Percentiles rank a stretch among this genome's conserved stretches.
Evolutionary conservation across 2,329 filamentous ascomycete species (phyloP).

Genomic region (Colletotrichum sp.): DNA sequence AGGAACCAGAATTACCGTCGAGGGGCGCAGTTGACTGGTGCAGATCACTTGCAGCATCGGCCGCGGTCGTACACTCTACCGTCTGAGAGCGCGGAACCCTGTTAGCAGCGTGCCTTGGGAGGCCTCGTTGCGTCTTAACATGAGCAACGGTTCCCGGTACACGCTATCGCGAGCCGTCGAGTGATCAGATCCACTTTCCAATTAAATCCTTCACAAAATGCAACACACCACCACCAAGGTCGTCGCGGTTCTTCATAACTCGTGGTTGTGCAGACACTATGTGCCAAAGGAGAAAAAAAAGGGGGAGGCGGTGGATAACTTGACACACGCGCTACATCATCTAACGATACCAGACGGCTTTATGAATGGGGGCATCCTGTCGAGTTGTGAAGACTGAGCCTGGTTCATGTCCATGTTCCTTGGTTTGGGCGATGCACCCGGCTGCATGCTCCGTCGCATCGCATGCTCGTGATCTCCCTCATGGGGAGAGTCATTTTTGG

Average conservation of each 20-base stretch:
- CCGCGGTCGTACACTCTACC: not conserved
- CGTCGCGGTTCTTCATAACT: slow-evolving; percentile 7
- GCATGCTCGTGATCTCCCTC: not conserved
- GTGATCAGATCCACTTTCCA: slow-evolving; percentile 17
- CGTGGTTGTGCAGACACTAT: not conserved
- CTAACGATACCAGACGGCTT: not conserved
- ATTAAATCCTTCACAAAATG: slow-evolving; percentile 17
- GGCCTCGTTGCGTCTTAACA: not conserved
- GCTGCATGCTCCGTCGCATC: not conserved
- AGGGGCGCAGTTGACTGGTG: slow-evolving; percentile 16
- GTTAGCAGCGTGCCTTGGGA: not conserved
- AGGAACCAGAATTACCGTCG: slow-evolving; percentile 18
- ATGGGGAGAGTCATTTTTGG: not conserved
- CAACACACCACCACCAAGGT: slow-evolving; percentile 8
- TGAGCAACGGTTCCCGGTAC: not conserved
- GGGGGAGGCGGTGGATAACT: slow-evolving; percentile 15
- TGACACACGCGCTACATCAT: slow-evolving; percentile 14
- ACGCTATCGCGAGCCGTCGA: not conserved
- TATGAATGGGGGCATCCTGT: not conserved
- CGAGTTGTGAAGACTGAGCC: not conserved
- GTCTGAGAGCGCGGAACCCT: not conserved
- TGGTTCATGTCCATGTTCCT: not conserved
- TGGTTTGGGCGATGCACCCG: not conserved
- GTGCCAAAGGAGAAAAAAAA: not conserved
- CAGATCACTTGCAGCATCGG: not conserved